Base-by-base conservation (phyloP, 495 filamentous ascomycete species). In the Monascus purpureus region DNA sequence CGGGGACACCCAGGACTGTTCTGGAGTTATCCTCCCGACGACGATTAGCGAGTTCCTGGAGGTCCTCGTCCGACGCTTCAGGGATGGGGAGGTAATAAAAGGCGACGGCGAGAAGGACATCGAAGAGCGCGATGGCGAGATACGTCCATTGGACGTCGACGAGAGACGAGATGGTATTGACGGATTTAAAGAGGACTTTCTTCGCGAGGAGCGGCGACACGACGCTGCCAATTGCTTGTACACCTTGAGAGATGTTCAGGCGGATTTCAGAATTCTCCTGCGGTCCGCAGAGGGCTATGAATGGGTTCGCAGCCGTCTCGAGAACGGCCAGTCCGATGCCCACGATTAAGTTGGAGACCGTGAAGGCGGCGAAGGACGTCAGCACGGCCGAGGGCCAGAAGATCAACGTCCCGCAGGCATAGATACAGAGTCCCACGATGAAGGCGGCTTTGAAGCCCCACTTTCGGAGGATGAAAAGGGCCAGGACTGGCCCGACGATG, bases 331-430 rank as follows among this genome's bases (percentile, higher is more conserved):
- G 59, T 1, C 77, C 77, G 23, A 72, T 59, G 0, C 73, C 77
- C 7, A 77, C 68, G 33, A 82, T 69, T 38, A 80, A 74, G 39
- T 81, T 80, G 2, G 72, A 77, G 27, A 79, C 46, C 8, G 72
- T 55, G 33, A 80, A 79, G 3, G 76, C 75, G 2, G 67, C 56
- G 19, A 75, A 79, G 1, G 75, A 80, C 1, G 66, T 69, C 24
- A 80, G 55, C 6, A 81, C 75, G 1, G 76, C 73, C 5, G 74
- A 75, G 1, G 77, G 77, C 77, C 77, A 82, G 52, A 80, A 82
- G 9, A 80, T 55, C n/a, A 81, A 50, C 1, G 72, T 64, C 0
- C 77, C 77, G 33, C 67, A 70, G 6, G 68, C 72, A 41, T 78
- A 78, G 7, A 79, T 65, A 39, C 59, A 64, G 1, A 82, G 58